Percentiles rank a stretch among this genome's conserved stretches.
Conservation (phyloP, 495 filamentous ascomycete species). For the Bacidia rubella region DNA sequence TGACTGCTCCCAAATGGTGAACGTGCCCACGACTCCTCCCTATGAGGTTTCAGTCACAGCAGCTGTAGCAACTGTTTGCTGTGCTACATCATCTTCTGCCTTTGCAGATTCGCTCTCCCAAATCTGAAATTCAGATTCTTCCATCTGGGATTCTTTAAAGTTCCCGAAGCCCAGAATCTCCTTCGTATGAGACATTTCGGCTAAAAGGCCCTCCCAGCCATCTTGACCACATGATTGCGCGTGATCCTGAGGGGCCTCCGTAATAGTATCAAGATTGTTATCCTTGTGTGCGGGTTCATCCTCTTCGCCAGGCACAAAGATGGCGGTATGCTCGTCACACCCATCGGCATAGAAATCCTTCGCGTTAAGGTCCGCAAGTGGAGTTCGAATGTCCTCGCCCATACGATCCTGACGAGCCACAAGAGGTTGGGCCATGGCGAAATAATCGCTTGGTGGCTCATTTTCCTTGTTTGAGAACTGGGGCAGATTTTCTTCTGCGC, state of each 20-base stretch:
- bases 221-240: conserved; percentile 1
- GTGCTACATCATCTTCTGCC: conserved; percentile 24
- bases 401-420: conserved; percentile 26
- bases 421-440: not conserved
- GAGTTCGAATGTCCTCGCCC: conserved; percentile 45
- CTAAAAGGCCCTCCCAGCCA: conserved; percentile 11
- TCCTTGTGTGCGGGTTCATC: conserved; percentile 20
- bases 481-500: not conserved
- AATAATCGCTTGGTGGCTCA: not conserved
- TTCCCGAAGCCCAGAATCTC: conserved; percentile 11
- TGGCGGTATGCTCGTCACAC: conserved; percentile 45
- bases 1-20: too few species aligned
- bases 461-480: conserved; percentile 1
- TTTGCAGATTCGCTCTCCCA: conserved; percentile 52
- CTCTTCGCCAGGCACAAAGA: conserved; percentile 46
- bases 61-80: not conserved
- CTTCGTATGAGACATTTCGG: conserved; percentile 2
- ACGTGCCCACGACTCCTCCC: too few species aligned
- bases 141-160: not conserved
- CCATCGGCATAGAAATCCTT: conserved; percentile 61
- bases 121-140: conserved; percentile 32
- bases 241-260: not conserved
- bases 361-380: conserved; percentile 56
- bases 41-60: too few species aligned
- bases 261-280: conserved; percentile 14